Conservation (phyloP, 345 rosid genomes). For the Bretschneidera sinensis region DNA sequence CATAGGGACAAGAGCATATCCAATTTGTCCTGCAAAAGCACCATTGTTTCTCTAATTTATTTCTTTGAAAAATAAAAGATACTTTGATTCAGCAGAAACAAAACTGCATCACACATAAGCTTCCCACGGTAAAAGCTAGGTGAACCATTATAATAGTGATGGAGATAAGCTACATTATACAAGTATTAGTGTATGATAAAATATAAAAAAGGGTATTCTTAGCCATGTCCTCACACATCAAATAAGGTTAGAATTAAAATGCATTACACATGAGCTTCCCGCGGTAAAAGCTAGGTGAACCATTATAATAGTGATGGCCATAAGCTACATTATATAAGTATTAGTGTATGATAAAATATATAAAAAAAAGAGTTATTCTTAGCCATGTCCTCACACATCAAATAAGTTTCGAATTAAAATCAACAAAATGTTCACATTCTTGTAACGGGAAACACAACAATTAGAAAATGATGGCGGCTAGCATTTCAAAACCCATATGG, state of each 20-base stretch:
- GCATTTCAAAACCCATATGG: background rate
- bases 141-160: too few species aligned
- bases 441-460: too few species aligned
- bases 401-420: too few species aligned
- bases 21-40: constrained; percentile 82
- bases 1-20: constrained; percentile 99
- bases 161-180: background rate
- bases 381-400: background rate
- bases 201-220: too few species aligned
- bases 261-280: too few species aligned
- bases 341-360: too few species aligned
- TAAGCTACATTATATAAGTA: too few species aligned
- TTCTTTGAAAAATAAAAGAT: background rate
- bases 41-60: background rate
- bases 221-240: background rate
- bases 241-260: too few species aligned
- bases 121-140: background rate
- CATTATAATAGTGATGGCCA: too few species aligned
- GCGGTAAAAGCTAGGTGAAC: too few species aligned
- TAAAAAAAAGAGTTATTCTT: too few species aligned
- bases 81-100: background rate
- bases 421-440: background rate
- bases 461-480: background rate
- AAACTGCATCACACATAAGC: background rate
- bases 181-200: too few species aligned